These are phyloP conservation scores for Panicum virgatum DNA, from an alignment of 202 grass and related monocot species.

Conservation along the genomic window DNA sequence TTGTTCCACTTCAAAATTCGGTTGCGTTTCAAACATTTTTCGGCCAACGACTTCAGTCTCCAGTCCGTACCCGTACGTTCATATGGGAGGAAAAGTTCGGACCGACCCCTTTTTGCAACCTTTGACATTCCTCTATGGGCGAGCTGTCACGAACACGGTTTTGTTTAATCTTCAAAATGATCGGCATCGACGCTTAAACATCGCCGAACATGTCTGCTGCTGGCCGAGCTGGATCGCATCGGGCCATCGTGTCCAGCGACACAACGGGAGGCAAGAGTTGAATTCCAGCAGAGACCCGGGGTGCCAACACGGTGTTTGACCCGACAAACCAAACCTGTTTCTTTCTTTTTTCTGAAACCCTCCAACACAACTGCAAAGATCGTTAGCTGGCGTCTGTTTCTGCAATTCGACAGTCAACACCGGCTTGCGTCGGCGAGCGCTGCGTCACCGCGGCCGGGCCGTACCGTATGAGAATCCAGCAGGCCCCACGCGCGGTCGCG, in stretches of 20 bases:
- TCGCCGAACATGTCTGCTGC: background rate
- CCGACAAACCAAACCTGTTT: background rate
- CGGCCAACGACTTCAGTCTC: background rate
- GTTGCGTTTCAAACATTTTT: slow-evolving; percentile 29
- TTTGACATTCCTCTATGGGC: slow-evolving; percentile 17
- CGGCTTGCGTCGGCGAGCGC: background rate
- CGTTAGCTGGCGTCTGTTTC: too few species aligned
- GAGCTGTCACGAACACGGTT: background rate
- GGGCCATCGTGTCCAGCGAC: background rate
- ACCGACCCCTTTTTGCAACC: background rate
- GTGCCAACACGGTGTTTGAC: slow-evolving; percentile 29
- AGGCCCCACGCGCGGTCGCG: background rate
- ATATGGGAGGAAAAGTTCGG: background rate
- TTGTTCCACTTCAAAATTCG: slow-evolving; percentile 13
- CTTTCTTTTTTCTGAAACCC: too few species aligned
- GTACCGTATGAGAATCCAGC: background rate
- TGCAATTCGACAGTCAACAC: background rate
- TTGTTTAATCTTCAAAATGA: background rate
- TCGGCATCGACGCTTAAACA: background rate
- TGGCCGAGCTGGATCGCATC: background rate
- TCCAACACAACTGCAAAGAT: too few species aligned
- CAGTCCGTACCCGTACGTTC: background rate
- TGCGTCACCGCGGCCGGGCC: background rate
- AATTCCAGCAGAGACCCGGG: background rate
- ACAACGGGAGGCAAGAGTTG: background rate